Conservation (phyloP, 106 monocot genomes). For the Iris macrosiphon region DNA sequence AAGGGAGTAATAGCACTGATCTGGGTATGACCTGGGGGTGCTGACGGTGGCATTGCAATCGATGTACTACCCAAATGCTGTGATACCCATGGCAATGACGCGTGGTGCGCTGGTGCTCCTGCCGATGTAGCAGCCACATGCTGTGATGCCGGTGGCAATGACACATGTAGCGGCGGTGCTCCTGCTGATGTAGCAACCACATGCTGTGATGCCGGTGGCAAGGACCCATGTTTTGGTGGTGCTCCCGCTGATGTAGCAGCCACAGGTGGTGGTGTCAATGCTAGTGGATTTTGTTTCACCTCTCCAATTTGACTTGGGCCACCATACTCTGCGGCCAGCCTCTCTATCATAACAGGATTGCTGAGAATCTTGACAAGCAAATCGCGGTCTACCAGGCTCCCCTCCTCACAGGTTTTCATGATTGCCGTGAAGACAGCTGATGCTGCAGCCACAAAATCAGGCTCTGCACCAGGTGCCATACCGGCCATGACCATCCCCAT, state of each 20-base stretch:
- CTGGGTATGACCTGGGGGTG: slow-evolving; percentile 1
- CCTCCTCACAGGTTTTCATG: slow-evolving; percentile 56
- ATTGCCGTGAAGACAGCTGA: slow-evolving; percentile 72
- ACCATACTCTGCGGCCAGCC: slow-evolving; percentile 35
- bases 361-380: slow-evolving; percentile 77
- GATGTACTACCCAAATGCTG: no score
- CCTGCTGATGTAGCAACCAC: not conserved
- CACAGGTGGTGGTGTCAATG: slow-evolving; percentile 3
- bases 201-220: not conserved
- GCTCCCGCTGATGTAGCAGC: not conserved
- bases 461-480: slow-evolving; percentile 17
- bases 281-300: slow-evolving; percentile 1
- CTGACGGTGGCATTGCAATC: no score
- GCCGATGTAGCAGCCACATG: not conserved
- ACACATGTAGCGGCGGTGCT: not conserved
- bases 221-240: not conserved
- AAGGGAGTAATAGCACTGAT: not conserved
- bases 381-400: slow-evolving; percentile 65
- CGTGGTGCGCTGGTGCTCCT: not conserved
- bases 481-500: not conserved
- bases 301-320: no score
- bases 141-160: not conserved
- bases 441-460: slow-evolving; percentile 75
- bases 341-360: slow-evolving; percentile 58
- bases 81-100: no score